Percentiles rank a stretch among this genome's conserved stretches.
phyloP scores from a whole-genome alignment of 805 yeast genomes.

The Sungouiozyma intestinalis region DNA sequence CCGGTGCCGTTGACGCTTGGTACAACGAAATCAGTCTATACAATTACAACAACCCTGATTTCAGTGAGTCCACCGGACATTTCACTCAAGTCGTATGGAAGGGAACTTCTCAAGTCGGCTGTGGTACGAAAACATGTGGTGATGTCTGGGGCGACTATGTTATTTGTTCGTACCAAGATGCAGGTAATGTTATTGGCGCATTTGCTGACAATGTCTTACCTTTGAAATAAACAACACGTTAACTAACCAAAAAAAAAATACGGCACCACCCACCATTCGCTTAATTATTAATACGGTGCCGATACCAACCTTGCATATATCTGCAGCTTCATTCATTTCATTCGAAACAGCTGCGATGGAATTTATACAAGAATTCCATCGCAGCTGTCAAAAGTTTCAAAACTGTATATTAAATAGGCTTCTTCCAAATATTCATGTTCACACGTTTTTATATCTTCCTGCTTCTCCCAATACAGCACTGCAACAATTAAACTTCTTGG shows the following conservation, averaged over 20 bases:
- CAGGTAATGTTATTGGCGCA: constrained; percentile 37
- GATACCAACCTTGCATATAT: too few relatives aligned
- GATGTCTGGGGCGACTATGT: constrained; percentile 33
- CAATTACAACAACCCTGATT: constrained; percentile 30
- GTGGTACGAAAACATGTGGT: constrained; percentile 31
- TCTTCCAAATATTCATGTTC: too few relatives aligned
- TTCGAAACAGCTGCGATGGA: too few relatives aligned
- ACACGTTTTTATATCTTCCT: not conserved
- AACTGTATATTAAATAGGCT: not conserved
- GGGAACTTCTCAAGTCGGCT: constrained; percentile 48
- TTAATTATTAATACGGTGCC: too few relatives aligned
- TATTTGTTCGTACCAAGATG: constrained; percentile 54
- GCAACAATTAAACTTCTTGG: not conserved
- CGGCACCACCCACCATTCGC: too few relatives aligned
- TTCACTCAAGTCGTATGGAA: constrained; percentile 72
- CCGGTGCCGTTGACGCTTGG: constrained; percentile 54
- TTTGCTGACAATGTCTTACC: constrained; percentile 9
- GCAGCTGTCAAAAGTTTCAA: too few relatives aligned
- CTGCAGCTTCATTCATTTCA: too few relatives aligned
- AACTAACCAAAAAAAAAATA: too few relatives aligned
- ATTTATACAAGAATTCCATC: too few relatives aligned
- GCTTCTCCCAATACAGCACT: not conserved
- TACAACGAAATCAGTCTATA: constrained; percentile 51
- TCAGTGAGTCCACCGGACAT: constrained; percentile 42
- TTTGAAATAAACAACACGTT: constrained; percentile 1